phyloP scores from a whole-genome alignment of 108 stramenopile genomes.

The Schizochytrium sp. region DNA sequence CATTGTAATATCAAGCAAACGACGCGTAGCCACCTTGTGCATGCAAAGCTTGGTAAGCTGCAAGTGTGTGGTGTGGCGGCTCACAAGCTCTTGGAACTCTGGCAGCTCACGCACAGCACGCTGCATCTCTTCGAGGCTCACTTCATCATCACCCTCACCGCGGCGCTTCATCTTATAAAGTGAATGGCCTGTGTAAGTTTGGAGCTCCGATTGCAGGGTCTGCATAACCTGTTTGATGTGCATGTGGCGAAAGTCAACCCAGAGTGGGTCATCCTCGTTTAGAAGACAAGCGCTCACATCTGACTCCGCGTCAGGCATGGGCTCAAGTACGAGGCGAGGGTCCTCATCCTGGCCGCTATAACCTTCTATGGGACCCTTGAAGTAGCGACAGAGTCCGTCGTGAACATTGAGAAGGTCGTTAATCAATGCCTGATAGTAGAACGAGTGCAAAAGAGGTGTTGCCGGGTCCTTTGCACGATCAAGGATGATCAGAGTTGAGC shows the following conservation, averaged over 20 bases:
- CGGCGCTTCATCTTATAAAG: conserved; percentile 7
- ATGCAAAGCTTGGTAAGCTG: conserved; percentile 90
- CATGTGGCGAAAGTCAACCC: conserved; percentile 80
- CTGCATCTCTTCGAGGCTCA: conserved; percentile 88
- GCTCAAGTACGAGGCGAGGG: conserved; percentile 76
- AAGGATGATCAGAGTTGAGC: conserved; percentile 88
- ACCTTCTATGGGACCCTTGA: conserved; percentile 70
- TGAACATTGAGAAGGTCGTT: conserved; percentile 88
- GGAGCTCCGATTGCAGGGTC: conserved; percentile 81
- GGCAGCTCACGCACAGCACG: conserved; percentile 89
- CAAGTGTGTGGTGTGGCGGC: conserved; percentile 93
- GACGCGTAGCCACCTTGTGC: conserved; percentile 81
- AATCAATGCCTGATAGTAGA: conserved; percentile 96
- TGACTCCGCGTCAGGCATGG: conserved; percentile 4
- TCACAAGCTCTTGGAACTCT: conserved; percentile 92
- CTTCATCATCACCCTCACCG: conserved; percentile 63
- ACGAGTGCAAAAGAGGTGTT: conserved; percentile 96
- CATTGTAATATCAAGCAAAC: conserved; percentile 84
- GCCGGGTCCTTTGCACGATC: conserved; percentile 92
- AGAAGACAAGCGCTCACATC: conserved; percentile 70
- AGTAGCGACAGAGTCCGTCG: conserved; percentile 85
- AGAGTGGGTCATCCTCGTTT: conserved; percentile 92
- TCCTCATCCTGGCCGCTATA: conserved; percentile 50
- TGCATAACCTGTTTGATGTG: conserved; percentile 95
- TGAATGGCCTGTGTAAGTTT: conserved; percentile 72